A percentile compares a stretch with the other conserved stretches of the same genome.
Evolutionary conservation across 306 rosid genomes (phyloP).

Genomic region (Lathyrus oleraceus): DNA sequence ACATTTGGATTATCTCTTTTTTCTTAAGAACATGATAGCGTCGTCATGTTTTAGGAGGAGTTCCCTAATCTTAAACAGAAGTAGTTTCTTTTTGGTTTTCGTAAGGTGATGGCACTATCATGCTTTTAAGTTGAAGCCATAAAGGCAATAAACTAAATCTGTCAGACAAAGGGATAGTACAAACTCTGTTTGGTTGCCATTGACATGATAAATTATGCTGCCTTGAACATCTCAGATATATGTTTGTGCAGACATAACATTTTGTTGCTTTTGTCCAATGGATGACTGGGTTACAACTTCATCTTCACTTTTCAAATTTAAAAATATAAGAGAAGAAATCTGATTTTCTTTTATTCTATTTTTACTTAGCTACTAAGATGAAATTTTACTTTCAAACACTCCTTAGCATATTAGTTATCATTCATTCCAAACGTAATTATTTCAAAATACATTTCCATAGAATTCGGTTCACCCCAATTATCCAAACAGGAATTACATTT

Average conservation of each 20-base stretch:
- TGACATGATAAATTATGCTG: constrained; percentile 6
- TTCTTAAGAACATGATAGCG: constrained; percentile 12
- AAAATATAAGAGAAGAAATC: neutral
- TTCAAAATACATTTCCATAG: constrained; percentile 10
- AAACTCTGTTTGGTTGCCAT: constrained; percentile 5
- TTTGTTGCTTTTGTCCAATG: neutral
- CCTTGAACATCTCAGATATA: constrained; percentile 22
- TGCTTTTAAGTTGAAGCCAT: constrained; percentile 14
- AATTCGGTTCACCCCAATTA: constrained; percentile 14
- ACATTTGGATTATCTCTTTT: constrained; percentile 17
- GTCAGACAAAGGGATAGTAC: neutral
- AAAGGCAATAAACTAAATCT: constrained; percentile 22
- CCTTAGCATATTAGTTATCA: neutral
- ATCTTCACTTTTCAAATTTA: constrained; percentile 8
- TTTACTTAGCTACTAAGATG: neutral
- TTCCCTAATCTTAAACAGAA: neutral
- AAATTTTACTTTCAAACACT: neutral
- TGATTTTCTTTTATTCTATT: neutral
- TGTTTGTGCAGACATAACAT: constrained; percentile 10
- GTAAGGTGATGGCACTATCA: constrained; percentile 16
- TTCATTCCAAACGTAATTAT: neutral
- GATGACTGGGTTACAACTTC: neutral
- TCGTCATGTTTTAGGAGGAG: constrained; percentile 2
- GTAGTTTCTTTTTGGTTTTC: constrained; percentile 22
- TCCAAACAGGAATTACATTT: constrained; percentile 6